Conservation (phyloP, 164 flowering plant genomes). For the Piper betle region DNA sequence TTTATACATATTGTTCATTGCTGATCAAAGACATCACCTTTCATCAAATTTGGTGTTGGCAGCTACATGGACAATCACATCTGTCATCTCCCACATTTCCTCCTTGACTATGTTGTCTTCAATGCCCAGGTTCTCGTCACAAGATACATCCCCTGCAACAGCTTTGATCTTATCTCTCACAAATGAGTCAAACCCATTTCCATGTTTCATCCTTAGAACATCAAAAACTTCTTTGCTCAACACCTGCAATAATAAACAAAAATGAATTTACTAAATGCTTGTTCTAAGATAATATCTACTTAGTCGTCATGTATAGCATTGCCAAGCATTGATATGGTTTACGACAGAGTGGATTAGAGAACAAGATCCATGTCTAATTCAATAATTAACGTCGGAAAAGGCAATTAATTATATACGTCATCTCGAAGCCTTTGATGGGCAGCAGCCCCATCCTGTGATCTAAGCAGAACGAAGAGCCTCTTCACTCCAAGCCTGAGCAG, state of each 20-base stretch:
- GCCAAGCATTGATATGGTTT: too few species aligned
- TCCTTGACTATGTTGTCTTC: constrained; percentile 23
- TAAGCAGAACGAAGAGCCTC: constrained; percentile 45
- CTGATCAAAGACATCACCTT: constrained; percentile 15
- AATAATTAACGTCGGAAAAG: not conserved
- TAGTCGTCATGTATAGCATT: too few species aligned
- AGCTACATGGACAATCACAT: constrained; percentile 41
- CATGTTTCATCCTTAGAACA: constrained; percentile 29
- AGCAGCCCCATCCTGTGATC: constrained; percentile 34
- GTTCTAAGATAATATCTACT: too few species aligned
- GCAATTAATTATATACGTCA: constrained; percentile 3
- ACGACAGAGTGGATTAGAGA: not conserved
- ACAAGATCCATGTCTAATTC: too few species aligned
- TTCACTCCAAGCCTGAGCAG: constrained; percentile 40
- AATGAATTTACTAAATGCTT: too few species aligned
- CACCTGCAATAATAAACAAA: constrained; percentile 15
- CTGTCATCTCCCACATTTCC: constrained; percentile 27
- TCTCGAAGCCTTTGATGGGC: constrained; percentile 50
- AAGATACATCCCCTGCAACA: constrained; percentile 38
- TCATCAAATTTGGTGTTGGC: constrained; percentile 54
- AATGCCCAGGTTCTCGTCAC: constrained; percentile 31
- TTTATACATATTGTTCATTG: too few species aligned
- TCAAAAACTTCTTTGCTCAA: constrained; percentile 44
- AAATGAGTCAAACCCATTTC: constrained; percentile 20
- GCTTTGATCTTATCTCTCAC: constrained; percentile 25